Conservation (phyloP, 2,329 filamentous ascomycete species). For the Truncatella angustata region DNA sequence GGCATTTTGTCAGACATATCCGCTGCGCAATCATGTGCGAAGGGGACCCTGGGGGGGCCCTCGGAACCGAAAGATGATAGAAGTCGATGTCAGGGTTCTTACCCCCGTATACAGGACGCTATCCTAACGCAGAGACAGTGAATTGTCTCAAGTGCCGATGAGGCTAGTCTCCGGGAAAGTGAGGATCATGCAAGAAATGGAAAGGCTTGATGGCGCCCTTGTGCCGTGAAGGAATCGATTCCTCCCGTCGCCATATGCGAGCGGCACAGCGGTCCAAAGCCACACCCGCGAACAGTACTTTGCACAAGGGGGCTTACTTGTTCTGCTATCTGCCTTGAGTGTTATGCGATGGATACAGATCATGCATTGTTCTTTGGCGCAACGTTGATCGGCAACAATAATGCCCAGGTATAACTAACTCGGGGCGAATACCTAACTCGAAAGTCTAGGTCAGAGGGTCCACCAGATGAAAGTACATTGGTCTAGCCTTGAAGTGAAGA, state of each 20-base stretch:
- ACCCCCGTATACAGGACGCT: background rate
- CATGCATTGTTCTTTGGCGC: no score
- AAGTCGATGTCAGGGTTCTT: no score
- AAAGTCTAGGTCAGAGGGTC: no score
- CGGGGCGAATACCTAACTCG: no score
- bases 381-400: no score
- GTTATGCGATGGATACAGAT: no score
- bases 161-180: background rate
- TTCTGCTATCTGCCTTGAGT: no score
- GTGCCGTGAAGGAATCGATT: background rate
- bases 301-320: no score
- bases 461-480: no score
- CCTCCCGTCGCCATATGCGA: constrained; percentile 5
- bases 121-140: background rate
- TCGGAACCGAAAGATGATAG: background rate
- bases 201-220: background rate
- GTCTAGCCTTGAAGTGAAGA: no score
- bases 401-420: no score
- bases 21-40: background rate
- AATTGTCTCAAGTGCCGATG: background rate
- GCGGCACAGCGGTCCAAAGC: background rate
- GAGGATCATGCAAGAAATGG: background rate
- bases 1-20: background rate
- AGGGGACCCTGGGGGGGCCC: background rate
- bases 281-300: constrained; percentile 2